Percentiles rank a stretch among this genome's conserved stretches.
phyloP scores from a whole-genome alignment of 1,284 basidiomycete species.

The Flammula alnicola region DNA sequence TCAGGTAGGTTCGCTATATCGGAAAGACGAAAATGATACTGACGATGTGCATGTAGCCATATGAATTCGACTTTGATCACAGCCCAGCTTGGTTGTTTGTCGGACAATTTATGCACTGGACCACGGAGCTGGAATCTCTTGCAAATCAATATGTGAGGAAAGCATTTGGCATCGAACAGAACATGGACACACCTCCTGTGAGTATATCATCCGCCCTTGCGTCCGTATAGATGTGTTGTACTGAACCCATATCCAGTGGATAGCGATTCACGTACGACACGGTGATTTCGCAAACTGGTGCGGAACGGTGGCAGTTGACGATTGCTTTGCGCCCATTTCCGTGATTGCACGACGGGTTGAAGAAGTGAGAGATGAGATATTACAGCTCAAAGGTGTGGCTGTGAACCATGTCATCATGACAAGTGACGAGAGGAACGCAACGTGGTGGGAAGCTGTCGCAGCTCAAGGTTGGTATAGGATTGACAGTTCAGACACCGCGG shows the following conservation, averaged over 20 bases:
- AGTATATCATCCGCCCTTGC: slow-evolving; percentile 26
- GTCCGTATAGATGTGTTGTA: too few relatives aligned
- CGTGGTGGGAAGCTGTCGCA: slow-evolving; percentile 69
- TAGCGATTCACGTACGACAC: slow-evolving; percentile 66
- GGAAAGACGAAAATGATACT: neutral
- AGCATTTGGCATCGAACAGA: slow-evolving; percentile 35
- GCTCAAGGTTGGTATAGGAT: slow-evolving; percentile 62
- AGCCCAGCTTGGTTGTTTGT: slow-evolving; percentile 58
- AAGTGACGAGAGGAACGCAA: slow-evolving; percentile 67
- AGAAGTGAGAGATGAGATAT: slow-evolving; percentile 63
- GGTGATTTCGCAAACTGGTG: slow-evolving; percentile 65
- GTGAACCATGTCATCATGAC: slow-evolving; percentile 70
- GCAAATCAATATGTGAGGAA: slow-evolving; percentile 41
- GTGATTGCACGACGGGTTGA: slow-evolving; percentile 62
- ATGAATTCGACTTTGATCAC: slow-evolving; percentile 45
- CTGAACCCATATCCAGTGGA: too few relatives aligned
- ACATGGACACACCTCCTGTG: slow-evolving; percentile 38
- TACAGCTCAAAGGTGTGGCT: slow-evolving; percentile 50
- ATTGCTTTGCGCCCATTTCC: slow-evolving; percentile 66
- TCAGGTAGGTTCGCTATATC: slow-evolving; percentile 34
- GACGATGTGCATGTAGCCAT: slow-evolving; percentile 31
- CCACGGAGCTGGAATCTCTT: slow-evolving; percentile 33
- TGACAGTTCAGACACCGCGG: slow-evolving; percentile 61
- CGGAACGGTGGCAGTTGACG: slow-evolving; percentile 43
- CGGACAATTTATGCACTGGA: slow-evolving; percentile 52